A percentile compares a stretch with the other conserved stretches of the same genome.
Evolutionary conservation across 2,329 filamentous ascomycete species (phyloP).

Genomic region (Ramularia collo-cygni): DNA sequence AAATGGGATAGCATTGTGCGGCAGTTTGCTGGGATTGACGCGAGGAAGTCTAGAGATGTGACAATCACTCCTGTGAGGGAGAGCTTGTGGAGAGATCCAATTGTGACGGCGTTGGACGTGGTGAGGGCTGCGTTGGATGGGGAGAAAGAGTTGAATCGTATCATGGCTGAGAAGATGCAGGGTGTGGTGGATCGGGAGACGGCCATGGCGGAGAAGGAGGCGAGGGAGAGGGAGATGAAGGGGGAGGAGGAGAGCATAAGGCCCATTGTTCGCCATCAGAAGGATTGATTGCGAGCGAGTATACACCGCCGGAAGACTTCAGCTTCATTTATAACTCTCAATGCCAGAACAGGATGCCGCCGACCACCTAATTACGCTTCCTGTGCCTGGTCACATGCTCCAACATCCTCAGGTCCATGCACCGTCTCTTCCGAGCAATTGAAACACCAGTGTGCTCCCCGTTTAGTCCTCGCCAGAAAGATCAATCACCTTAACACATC

Average conservation of each 20-base stretch:
- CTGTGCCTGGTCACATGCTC: too few relatives aligned
- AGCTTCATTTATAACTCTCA: too few relatives aligned
- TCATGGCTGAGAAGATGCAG: slow-evolving; percentile 38
- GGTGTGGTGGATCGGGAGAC: slow-evolving; percentile 44
- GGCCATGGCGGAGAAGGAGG: slow-evolving; percentile 36
- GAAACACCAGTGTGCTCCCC: too few relatives aligned
- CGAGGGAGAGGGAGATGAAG: slow-evolving; percentile 10
- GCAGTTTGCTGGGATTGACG: slow-evolving; percentile 10
- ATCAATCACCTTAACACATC: slow-evolving; percentile 10
- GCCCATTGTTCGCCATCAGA: too few relatives aligned
- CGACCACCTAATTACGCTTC: too few relatives aligned
- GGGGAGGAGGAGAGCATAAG: too few relatives aligned
- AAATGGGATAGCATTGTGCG: slow-evolving; percentile 40
- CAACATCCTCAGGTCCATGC: too few relatives aligned
- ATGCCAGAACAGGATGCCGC: too few relatives aligned
- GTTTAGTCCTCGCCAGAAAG: background rate
- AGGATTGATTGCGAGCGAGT: too few relatives aligned
- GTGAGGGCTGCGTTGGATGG: slow-evolving; percentile 17
- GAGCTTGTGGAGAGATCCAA: slow-evolving; percentile 30
- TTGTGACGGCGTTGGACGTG: slow-evolving; percentile 32
- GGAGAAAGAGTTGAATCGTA: slow-evolving; percentile 27
- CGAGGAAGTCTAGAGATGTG: slow-evolving; percentile 5
- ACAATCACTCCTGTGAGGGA: slow-evolving; percentile 11
- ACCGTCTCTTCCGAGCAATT: too few relatives aligned
- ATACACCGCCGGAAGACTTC: too few relatives aligned